Evolutionary conservation across 257 asterid species (phyloP), one percentile per base, ranked within the genome.

Genomic region (Solanum megistacrolobum): DNA sequence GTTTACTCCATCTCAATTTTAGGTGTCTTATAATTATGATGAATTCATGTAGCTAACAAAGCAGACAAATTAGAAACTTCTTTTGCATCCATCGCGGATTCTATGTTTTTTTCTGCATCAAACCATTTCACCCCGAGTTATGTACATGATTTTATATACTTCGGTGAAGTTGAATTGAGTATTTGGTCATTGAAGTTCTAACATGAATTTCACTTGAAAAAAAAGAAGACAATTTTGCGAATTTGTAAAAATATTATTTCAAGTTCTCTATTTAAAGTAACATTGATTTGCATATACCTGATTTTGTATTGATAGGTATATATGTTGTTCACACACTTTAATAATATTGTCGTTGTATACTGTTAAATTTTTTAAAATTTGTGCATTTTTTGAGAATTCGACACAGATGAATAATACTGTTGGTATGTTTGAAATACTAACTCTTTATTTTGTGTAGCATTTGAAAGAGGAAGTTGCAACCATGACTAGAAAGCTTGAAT

Each of bases 401-500:
- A 29, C 5, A 29, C 9, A 29, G 11, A 1, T 69, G 10, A 3
- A 69, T 0, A 29, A 58, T 4, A 58, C 66, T 58, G 21, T 58
- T 7, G 12, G 66, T 20, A 21, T 21, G 27, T 7, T 21, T 58
- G 66, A 58, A 58, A 58, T 58, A 58, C 25, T 0, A 58, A 58
- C 79, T 72, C 79, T 31, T 71, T 69, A 72, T 58, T 76, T 34
- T 83, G 12, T 71, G 90, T 93, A 94, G 96, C 82, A 84, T 82
- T 68, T 72, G 79, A 92, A 88, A 89, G 92, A 88, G 83, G 92
- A 92, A 84, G 52, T 87, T 27, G 88, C 87, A 69, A 87, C 86
- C 27, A 36, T 92, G 78, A 86, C 58, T 16, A 86, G 84, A 85
- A 92, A 87, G 90, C 18, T 92, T 21, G 91, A 92, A 90, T 60